A percentile compares a stretch with the other conserved stretches of the same genome.
Evolutionary conservation across 2,329 filamentous ascomycete genomes (phyloP).

Genomic region (Talaromyces sp.): DNA sequence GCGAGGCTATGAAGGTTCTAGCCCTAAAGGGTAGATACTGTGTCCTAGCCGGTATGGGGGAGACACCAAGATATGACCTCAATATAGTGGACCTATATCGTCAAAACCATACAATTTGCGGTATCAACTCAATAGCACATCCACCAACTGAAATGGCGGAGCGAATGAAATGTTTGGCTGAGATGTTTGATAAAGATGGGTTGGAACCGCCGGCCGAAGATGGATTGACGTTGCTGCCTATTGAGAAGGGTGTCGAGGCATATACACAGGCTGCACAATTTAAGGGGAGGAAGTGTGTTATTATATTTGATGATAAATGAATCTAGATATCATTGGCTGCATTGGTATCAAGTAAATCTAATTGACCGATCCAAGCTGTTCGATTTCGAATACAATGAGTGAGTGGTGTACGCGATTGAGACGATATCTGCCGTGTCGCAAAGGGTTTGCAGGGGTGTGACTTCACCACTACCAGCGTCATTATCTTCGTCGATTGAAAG

Average conservation of each 20-base stretch:
- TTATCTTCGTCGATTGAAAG: conserved; percentile 22
- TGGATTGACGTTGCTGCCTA: background rate
- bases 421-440: conserved; percentile 38
- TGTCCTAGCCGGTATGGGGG: conserved; percentile 28
- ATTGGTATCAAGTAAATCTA: background rate
- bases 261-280: background rate
- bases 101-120: background rate
- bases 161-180: background rate
- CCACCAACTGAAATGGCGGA: background rate
- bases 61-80: background rate
- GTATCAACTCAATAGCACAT: background rate
- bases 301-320: background rate
- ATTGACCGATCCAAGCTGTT: background rate
- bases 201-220: background rate
- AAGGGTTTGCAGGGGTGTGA: background rate
- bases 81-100: background rate
- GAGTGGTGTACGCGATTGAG: conserved; percentile 27
- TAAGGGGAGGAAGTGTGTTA: background rate
- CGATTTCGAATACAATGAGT: background rate
- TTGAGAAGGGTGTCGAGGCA: background rate
- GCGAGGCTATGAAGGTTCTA: conserved; percentile 26
- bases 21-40: conserved; percentile 27
- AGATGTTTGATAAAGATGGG: background rate
- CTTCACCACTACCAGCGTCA: background rate
- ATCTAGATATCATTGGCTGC: background rate